Conservation (phyloP, 495 filamentous ascomycete species). For the Astrothelium subdiscretum region DNA sequence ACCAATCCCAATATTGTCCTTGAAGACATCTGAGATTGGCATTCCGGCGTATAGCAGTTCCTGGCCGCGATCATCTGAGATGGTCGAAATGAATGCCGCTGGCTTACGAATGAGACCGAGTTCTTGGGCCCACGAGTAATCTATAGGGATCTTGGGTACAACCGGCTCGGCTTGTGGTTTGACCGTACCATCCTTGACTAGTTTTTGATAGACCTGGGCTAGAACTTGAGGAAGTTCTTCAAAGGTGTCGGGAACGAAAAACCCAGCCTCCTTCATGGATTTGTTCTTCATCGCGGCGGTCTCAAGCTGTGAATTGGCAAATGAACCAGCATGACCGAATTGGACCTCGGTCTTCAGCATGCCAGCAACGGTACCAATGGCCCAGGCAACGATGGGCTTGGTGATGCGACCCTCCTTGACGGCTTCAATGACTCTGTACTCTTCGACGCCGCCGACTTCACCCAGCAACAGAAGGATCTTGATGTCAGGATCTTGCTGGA, state of each 20-base stretch:
- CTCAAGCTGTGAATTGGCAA: conserved; percentile 98
- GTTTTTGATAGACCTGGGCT: conserved; percentile 66
- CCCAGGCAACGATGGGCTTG: conserved; percentile 98
- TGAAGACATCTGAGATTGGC: conserved; percentile 99
- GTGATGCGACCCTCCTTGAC: conserved; percentile 88
- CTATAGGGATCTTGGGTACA: conserved; percentile 97
- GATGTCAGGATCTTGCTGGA: conserved; percentile 89
- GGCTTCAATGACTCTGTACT: conserved; percentile 98
- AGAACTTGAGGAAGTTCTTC: conserved; percentile 81
- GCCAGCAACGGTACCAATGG: conserved; percentile 96
- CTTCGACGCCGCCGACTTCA: conserved; percentile 98
- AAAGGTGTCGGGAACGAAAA: conserved; percentile 91
- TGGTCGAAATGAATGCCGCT: conserved; percentile 98
- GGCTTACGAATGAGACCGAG: conserved; percentile 98
- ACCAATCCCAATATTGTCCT: conserved; percentile 94
- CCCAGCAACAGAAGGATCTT: conserved; percentile 93
- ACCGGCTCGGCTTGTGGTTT: conserved; percentile 77
- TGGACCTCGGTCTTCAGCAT: conserved; percentile 99
- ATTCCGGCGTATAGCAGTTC: conserved; percentile 98
- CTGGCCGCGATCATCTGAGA: conserved; percentile 98
- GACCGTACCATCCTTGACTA: conserved; percentile 74
- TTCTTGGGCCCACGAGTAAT: conserved; percentile 99
- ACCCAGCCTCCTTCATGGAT: conserved; percentile 86
- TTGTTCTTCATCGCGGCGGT: conserved; percentile 94
- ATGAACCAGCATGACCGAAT: conserved; percentile 96